phyloP scores from a whole-genome alignment of 2,329 filamentous ascomycete species.

The Cryoendolithus antarcticus region DNA sequence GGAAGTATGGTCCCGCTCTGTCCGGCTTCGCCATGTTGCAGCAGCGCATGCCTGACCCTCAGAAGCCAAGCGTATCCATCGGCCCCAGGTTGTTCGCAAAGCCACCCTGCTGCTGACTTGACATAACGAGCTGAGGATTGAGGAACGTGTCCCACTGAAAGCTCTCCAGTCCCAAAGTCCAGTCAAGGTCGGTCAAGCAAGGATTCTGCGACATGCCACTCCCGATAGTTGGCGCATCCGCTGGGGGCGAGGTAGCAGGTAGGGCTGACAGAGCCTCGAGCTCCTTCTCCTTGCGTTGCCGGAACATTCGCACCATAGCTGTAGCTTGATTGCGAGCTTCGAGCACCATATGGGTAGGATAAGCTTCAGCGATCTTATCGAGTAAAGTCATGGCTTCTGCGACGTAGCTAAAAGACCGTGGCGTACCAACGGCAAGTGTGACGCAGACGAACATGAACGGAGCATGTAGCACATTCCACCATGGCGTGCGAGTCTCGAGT shows the following conservation, averaged over 20 bases:
- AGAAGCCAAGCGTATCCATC: too few relatives aligned
- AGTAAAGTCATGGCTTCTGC: conserved; percentile 26
- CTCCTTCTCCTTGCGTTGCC: conserved; percentile 21
- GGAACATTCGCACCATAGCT: conserved; percentile 20
- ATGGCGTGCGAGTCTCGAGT: conserved; percentile 24
- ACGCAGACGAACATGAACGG: conserved; percentile 33
- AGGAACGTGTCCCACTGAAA: conserved; percentile 25
- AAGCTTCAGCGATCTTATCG: conserved; percentile 24
- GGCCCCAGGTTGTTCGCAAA: too few relatives aligned
- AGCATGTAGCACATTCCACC: conserved; percentile 33
- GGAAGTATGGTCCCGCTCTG: too few relatives aligned
- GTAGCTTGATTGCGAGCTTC: conserved; percentile 26
- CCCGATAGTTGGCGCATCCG: conserved; percentile 18
- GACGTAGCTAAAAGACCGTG: conserved; percentile 24
- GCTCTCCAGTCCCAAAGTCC: conserved; percentile 17
- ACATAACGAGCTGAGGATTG: conserved; percentile 22
- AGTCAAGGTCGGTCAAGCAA: conserved; percentile 14
- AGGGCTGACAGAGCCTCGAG: conserved; percentile 18
- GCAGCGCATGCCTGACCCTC: too few relatives aligned
- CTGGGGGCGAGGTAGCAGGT: conserved; percentile 15
- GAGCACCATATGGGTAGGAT: conserved; percentile 25
- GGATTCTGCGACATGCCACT: conserved; percentile 17
- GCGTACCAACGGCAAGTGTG: conserved; percentile 29
- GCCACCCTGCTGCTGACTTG: conserved; percentile 7
- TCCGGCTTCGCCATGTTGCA: too few relatives aligned